phyloP scores from a whole-genome alignment of 2,329 filamentous ascomycete species.

The Clathrospora elynae region DNA sequence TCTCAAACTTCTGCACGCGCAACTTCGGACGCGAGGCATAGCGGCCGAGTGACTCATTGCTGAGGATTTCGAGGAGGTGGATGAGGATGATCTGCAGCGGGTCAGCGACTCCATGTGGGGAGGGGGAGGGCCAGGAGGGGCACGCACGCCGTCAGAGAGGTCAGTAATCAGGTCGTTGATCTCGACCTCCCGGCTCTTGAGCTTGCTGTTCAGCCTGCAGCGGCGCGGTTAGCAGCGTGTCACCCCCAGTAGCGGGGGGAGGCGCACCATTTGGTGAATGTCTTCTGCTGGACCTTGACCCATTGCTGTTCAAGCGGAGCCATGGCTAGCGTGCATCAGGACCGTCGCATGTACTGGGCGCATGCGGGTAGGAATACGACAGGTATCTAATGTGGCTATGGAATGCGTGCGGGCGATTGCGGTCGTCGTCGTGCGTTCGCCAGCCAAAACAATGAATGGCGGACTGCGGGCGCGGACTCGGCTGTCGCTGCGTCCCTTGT shows the following conservation, averaged over 20 bases:
- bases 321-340: constrained; percentile 45
- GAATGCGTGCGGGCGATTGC: constrained; percentile 24
- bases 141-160: constrained; percentile 87
- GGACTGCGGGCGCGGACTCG: constrained; percentile 34
- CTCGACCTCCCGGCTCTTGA: constrained; percentile 75
- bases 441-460: constrained; percentile 40
- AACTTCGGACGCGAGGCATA: constrained; percentile 97
- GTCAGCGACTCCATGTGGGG: constrained; percentile 16
- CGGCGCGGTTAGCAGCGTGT: constrained; percentile 28
- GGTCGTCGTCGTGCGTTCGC: constrained; percentile 34
- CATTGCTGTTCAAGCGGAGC: constrained; percentile 65
- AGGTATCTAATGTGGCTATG: constrained; percentile 11
- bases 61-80: constrained; percentile 95
- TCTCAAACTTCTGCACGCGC: constrained; percentile 95
- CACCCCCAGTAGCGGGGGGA: constrained; percentile 12
- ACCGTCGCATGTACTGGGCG: constrained; percentile 14
- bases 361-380: constrained; percentile 32
- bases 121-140: constrained; percentile 17
- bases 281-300: constrained; percentile 91
- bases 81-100: constrained; percentile 79
- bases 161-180: constrained; percentile 88
- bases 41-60: constrained; percentile 89
- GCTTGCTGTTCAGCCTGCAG: constrained; percentile 90
- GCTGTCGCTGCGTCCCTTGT: constrained; percentile 27
- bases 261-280: constrained; percentile 92